Conservation (phyloP, 306 rosid species). For the Ormosia emarginata region DNA sequence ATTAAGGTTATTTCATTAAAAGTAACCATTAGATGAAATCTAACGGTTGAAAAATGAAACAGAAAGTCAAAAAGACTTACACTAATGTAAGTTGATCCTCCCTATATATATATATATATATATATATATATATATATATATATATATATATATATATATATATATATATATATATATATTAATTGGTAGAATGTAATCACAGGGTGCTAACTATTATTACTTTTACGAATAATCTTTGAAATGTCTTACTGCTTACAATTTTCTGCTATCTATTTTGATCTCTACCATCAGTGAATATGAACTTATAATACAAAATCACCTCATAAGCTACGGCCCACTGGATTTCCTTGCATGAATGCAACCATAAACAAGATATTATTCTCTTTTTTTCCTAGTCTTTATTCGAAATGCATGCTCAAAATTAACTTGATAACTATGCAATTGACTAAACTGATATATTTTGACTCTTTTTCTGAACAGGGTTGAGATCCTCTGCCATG, state of each 20-base stretch:
- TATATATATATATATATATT: too few relatives aligned
- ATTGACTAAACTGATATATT: neutral
- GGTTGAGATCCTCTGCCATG: slow-evolving; percentile 86
- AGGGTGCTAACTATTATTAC: neutral
- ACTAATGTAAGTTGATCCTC: too few relatives aligned
- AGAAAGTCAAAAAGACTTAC: too few relatives aligned
- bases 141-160: too few relatives aligned
- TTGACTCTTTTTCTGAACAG: slow-evolving; percentile 40
- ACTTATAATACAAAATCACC: neutral
- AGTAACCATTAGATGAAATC: too few relatives aligned
- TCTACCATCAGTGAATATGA: neutral
- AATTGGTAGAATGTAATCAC: neutral
- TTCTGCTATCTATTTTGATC: neutral
- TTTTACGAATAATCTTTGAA: neutral
- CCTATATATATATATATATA: too few relatives aligned
- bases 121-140: too few relatives aligned
- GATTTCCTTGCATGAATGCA: neutral
- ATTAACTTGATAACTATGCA: neutral
- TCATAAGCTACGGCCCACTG: neutral
- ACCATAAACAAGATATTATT: neutral
- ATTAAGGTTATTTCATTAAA: too few relatives aligned
- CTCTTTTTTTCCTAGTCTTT: neutral
- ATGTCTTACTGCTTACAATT: neutral
- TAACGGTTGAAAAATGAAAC: too few relatives aligned
- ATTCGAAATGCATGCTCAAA: neutral